These are phyloP conservation scores for Oryza australiensis DNA, from an alignment of 176 grass and related monocot genomes.

Conservation along the genomic window DNA sequence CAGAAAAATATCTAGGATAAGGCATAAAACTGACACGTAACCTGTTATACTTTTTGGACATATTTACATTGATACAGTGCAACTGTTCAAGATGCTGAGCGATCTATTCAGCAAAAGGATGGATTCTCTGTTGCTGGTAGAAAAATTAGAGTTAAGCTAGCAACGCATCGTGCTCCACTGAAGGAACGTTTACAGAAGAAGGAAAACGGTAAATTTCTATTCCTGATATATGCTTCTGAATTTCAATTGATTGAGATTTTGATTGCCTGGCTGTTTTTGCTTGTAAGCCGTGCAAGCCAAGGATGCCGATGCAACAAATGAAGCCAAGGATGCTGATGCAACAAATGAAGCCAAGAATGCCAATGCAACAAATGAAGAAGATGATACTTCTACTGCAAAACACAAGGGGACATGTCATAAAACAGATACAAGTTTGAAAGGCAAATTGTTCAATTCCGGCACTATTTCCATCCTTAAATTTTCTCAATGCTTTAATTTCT, in stretches of 20 bases:
- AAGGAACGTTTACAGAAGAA: constrained; percentile 67
- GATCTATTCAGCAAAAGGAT: constrained; percentile 85
- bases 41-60: neutral
- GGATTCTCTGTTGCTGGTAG: constrained; percentile 62
- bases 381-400: constrained; percentile 34
- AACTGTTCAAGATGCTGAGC: constrained; percentile 78
- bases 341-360: constrained; percentile 17
- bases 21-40: neutral
- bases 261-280: constrained; percentile 15
- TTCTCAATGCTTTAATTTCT: constrained; percentile 27
- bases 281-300: constrained; percentile 43
- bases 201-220: constrained; percentile 55
- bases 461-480: constrained; percentile 18
- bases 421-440: constrained; percentile 47
- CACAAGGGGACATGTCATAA: constrained; percentile 26
- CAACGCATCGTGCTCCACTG: constrained; percentile 66
- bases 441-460: constrained; percentile 15
- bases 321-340: constrained; percentile 8
- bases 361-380: constrained; percentile 44
- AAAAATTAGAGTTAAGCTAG: constrained; percentile 89
- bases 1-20: neutral
- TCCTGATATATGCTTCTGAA: neutral
- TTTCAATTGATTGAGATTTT: constrained; percentile 17
- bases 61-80: constrained; percentile 55
- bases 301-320: constrained; percentile 12